Evolutionary conservation across 352 stramenopile species (phyloP).

Genomic region (Globisporangium parvum): DNA sequence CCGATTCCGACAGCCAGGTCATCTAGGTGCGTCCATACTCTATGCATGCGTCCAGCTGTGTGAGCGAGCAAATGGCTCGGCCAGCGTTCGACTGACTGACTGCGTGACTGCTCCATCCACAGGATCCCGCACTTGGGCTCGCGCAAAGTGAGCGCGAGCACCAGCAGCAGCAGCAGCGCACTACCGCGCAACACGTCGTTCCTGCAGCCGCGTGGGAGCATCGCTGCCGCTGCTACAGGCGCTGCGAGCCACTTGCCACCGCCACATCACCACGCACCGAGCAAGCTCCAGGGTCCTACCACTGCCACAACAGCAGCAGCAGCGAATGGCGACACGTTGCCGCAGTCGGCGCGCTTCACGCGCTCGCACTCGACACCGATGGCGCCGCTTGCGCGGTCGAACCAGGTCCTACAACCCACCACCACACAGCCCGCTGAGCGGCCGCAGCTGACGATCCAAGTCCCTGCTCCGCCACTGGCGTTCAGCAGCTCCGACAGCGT

Average conservation of each 20-base stretch:
- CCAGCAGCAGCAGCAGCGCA: slow-evolving; percentile 1
- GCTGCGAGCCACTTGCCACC: slow-evolving; percentile 6
- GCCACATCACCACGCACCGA: slow-evolving; percentile 3
- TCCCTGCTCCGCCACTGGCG: slow-evolving; percentile 5
- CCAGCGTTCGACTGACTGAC: neutral
- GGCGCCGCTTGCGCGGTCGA: slow-evolving; percentile 1
- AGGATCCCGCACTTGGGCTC: slow-evolving; percentile 18
- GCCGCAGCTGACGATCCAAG: slow-evolving; percentile 15
- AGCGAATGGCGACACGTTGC: slow-evolving; percentile 1
- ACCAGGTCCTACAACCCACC: neutral
- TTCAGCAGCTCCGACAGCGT: neutral
- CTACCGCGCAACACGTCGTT: slow-evolving; percentile 14
- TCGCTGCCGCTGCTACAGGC: slow-evolving; percentile 3
- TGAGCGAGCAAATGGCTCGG: neutral
- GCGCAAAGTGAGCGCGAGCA: slow-evolving; percentile 10
- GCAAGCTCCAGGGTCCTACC: slow-evolving; percentile 3
- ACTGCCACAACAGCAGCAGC: no score
- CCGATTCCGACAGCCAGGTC: no score
- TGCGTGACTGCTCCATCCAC: neutral
- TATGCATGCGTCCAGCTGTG: no score
- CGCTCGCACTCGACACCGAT: slow-evolving; percentile 17
- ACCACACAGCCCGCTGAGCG: slow-evolving; percentile 3
- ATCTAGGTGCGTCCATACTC: no score
- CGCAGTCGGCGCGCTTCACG: slow-evolving; percentile 9
- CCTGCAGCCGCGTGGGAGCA: slow-evolving; percentile 10